Conservation (phyloP, 306 rosid genomes). For the Hippophae rhamnoides region DNA sequence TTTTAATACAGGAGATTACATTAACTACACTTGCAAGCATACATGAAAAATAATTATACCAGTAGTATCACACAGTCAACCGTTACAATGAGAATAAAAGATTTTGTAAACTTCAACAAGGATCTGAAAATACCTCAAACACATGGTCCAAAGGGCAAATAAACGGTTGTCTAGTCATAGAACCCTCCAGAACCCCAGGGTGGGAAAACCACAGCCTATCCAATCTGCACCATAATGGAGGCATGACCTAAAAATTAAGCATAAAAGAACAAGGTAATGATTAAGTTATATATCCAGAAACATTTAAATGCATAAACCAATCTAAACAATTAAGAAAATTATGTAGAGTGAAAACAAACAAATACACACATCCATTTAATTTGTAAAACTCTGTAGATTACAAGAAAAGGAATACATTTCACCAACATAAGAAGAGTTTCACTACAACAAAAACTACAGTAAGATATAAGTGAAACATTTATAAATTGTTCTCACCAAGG, state of each 20-base stretch:
- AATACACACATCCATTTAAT: neutral
- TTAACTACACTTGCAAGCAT: neutral
- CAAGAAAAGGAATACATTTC: too few relatives aligned
- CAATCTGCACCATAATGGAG: constrained; percentile 95
- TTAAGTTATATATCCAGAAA: constrained; percentile 18
- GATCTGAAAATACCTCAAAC: constrained; percentile 66
- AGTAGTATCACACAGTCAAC: neutral
- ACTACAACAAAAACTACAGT: neutral
- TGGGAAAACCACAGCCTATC: constrained; percentile 98
- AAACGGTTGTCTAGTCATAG: constrained; percentile 90
- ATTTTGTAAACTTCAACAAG: constrained; percentile 5
- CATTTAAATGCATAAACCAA: constrained; percentile 4
- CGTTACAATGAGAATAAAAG: neutral
- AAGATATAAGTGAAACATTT: neutral
- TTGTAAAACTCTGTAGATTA: too few relatives aligned
- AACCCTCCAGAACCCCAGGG: constrained; percentile 85
- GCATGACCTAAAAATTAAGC: constrained; percentile 68
- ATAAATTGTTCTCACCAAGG: constrained; percentile 57
- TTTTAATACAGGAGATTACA: too few relatives aligned
- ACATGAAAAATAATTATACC: neutral
- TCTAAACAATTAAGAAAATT: constrained; percentile 1
- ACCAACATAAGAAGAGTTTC: neutral
- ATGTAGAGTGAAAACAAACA: constrained; percentile 7
- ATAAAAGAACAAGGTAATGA: constrained; percentile 11
- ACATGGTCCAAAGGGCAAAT: constrained; percentile 94